Conservation (phyloP, 139 green algal species). For the Coelastrella sp. region DNA sequence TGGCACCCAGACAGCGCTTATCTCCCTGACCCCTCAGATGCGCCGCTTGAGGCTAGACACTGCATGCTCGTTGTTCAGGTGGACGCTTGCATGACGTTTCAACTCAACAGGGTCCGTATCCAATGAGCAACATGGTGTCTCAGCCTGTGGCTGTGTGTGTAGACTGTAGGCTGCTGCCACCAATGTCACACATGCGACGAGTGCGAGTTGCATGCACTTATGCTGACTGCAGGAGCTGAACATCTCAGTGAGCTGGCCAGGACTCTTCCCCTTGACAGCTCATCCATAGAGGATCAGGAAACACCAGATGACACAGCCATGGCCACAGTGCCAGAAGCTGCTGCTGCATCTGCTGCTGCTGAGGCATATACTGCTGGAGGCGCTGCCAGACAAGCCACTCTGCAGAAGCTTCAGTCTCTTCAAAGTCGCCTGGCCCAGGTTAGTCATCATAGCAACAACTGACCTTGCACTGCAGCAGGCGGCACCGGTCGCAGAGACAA, state of each 20-base stretch:
- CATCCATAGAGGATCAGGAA: background rate
- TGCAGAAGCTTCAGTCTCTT: constrained; percentile 14
- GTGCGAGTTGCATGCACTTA: background rate
- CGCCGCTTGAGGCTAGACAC: background rate
- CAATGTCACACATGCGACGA: too few relatives aligned
- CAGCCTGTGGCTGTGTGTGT: too few relatives aligned
- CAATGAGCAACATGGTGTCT: too few relatives aligned
- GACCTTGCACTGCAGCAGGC: too few relatives aligned
- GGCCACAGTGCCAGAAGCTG: constrained; percentile 2
- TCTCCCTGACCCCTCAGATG: background rate
- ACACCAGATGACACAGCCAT: background rate
- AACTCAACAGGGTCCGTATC: too few relatives aligned
- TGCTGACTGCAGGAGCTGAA: background rate
- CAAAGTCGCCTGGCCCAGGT: background rate
- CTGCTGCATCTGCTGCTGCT: background rate
- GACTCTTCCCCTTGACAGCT: background rate
- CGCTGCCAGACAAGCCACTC: constrained; percentile 8
- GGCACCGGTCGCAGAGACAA: too few relatives aligned
- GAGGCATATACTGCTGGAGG: background rate
- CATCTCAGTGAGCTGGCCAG: background rate
- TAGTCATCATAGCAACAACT: background rate
- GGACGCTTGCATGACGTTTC: too few relatives aligned
- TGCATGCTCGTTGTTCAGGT: too few relatives aligned
- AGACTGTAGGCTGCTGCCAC: too few relatives aligned
- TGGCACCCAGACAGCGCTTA: background rate